Evolutionary conservation across 441 rosid species (phyloP), one percentile per base, ranked within the genome.

Genomic region (Arabidopsis hybrid): DNA sequence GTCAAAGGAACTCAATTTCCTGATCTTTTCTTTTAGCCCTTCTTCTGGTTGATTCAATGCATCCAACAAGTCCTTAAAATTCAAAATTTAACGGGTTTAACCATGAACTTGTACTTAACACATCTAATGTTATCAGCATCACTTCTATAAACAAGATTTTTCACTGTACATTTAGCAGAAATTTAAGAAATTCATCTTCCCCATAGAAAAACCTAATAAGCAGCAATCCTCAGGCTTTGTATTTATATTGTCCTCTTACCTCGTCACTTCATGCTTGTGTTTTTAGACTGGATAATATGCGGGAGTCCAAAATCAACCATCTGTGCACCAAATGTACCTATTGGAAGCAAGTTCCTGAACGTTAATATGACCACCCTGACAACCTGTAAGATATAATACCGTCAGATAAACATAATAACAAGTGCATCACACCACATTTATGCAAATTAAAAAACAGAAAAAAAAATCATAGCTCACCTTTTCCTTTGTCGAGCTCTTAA

Each of bases 261-360:
- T 93, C 97, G 73, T 95, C 99, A 82, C 95, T 93, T 98, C 99
- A 95, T 65, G 99, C 98, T 81, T 95, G 99, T 18, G 96, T 69
- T 85, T 92, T 93, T 72, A 95, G 82, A 86, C 84, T 92, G 92
- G 78, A 92, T 93, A 72, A 89, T 77, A 74, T 95, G 99, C 56
- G 86, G 96, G 71, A 95, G 84, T 52, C 98, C 96, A 78, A 92
- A 91, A 70, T 91, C 98, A 65, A 95, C 94, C 99, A 95, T 95
- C 85, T 83, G 93, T 73, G 93, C 96, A 80, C 92, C 99, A 84
- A 93, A 89, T 67, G 90, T 81, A 65, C 88, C 95, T 84, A 83
- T 89, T 10, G 93, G 85, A 7, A 56, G 60, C 6, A 56, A 86
- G 86, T 95, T 95, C 87, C 72, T 86, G 70, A 92, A 86, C 26